Evolutionary conservation across 352 stramenopile species (phyloP), one percentile per base, ranked within the genome.

Genomic region (Phytopythium sindhum): DNA sequence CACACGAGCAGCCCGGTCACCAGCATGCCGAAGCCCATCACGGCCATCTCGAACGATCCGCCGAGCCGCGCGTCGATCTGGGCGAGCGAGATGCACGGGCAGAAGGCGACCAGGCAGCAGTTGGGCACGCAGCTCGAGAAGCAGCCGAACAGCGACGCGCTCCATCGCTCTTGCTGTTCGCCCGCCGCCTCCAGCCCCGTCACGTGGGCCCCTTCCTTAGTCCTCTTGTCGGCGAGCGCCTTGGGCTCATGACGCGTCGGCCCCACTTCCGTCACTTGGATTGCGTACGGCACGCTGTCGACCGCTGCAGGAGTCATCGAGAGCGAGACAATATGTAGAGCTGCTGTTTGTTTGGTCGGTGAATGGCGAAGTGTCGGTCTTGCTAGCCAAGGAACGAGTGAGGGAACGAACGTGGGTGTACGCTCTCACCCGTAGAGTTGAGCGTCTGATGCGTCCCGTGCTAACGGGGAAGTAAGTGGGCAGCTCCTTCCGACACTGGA

Each of bases 81-180:
- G 6, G 75, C 69, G 15, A 80, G 31, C 21, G 72, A 70, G 37
- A 83, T 66, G 42, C 75, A 84, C 1, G 75, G 75, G 31, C 75
- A 84, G 54, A 73, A 37, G 23, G 62, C 68, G 26, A 69, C 65
- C 68, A 81, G 77, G 53, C 58, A 75, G 65, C 70, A 81, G 56
- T 81, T 84, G 48, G 75, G 75, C 57, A 80, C 45, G 14, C 68
- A 70, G 51, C 51, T 68, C 4, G 61, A 35, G 53, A 75, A 80
- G 66, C 73, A 84, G 41, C 59, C 73, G 60, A 76, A 77, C 45
- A 84, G 70, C 35, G 68, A 60, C 9, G 64, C 57, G 29, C 70
- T 66, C 75, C 75, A 84, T 52, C 28, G n/a, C 12, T 8, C 35
- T 21, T 21, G 23, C n/a, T 1, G 23, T 5, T 8, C n/a, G 0